Evolutionary conservation across 257 asterid genomes (phyloP).

Genomic region (Solanum chilense): DNA sequence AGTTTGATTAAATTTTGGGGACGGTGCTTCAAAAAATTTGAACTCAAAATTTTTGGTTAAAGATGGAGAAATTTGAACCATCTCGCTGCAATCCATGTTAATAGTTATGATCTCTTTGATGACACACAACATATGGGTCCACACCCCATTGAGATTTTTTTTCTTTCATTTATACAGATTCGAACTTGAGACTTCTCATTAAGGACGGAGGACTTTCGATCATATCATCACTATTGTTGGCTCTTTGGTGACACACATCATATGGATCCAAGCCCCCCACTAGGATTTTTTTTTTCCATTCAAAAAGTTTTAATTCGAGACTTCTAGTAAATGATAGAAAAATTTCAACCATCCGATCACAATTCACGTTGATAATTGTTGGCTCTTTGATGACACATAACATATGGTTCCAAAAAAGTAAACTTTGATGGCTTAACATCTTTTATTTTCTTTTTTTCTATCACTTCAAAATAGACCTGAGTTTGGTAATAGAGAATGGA

Average conservation of each 20-base stretch:
- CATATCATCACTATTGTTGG: neutral
- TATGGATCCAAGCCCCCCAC: neutral
- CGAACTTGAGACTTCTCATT: too few relatives aligned
- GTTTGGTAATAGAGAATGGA: neutral
- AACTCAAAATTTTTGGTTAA: too few relatives aligned
- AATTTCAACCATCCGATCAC: neutral
- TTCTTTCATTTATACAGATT: too few relatives aligned
- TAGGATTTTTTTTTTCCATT: rapidly evolving
- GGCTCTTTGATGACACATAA: neutral
- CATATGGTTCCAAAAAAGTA: neutral
- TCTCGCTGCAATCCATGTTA: neutral
- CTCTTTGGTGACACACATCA: neutral
- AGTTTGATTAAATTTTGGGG: too few relatives aligned
- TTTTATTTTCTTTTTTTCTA: neutral
- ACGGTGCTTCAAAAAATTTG: rapidly evolving
- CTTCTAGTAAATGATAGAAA: neutral
- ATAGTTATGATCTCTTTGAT: too few relatives aligned
- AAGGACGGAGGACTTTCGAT: neutral
- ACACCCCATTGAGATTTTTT: too few relatives aligned
- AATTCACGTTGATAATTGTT: neutral
- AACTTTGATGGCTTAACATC: neutral
- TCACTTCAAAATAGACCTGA: neutral
- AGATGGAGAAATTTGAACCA: too few relatives aligned
- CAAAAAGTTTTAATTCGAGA: neutral
- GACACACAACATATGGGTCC: too few relatives aligned